phyloP scores from a whole-genome alignment of 352 stramenopile species.

The Globisporangium solare region DNA sequence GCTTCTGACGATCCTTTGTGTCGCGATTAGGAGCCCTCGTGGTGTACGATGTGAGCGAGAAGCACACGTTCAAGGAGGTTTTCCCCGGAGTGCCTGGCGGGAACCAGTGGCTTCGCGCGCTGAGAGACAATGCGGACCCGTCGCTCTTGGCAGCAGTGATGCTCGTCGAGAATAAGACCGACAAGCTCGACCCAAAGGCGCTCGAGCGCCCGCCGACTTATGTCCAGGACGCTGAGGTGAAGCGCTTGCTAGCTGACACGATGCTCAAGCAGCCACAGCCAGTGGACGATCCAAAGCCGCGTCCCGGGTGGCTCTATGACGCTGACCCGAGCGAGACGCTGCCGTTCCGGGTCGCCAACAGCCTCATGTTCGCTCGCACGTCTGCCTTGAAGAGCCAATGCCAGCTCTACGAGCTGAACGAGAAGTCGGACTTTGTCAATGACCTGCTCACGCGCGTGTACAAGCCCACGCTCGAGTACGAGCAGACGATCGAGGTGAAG shows the following conservation, averaged over 20 bases:
- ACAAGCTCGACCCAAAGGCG: conserved; percentile 37
- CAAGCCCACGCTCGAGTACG: conserved; percentile 40
- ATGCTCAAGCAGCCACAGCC: conserved; percentile 27
- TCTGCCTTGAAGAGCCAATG: conserved; percentile 54
- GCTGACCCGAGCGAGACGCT: conserved; percentile 30
- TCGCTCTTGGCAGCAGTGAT: conserved; percentile 47
- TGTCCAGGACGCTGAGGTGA: conserved; percentile 45
- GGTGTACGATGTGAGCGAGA: conserved; percentile 61
- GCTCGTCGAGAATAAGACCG: conserved; percentile 75
- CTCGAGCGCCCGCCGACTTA: conserved; percentile 31
- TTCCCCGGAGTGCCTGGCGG: conserved; percentile 38
- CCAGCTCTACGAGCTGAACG: conserved; percentile 54
- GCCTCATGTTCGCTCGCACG: conserved; percentile 60
- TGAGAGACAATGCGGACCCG: conserved; percentile 62
- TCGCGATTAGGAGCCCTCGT: conserved; percentile 42
- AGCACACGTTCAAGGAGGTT: conserved; percentile 65
- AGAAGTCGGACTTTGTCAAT: conserved; percentile 24
- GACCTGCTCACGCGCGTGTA: conserved; percentile 27
- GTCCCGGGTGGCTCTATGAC: conserved; percentile 54
- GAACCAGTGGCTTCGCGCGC: conserved; percentile 53
- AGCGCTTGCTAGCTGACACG: conserved; percentile 34
- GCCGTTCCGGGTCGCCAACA: conserved; percentile 56
- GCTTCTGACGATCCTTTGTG: not conserved
- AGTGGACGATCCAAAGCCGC: conserved; percentile 25
- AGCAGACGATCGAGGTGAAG: conserved; percentile 33